Evolutionary conservation across 2,329 filamentous ascomycete genomes (phyloP), one percentile per base, ranked within the genome.

Genomic region (Phoma sp.): DNA sequence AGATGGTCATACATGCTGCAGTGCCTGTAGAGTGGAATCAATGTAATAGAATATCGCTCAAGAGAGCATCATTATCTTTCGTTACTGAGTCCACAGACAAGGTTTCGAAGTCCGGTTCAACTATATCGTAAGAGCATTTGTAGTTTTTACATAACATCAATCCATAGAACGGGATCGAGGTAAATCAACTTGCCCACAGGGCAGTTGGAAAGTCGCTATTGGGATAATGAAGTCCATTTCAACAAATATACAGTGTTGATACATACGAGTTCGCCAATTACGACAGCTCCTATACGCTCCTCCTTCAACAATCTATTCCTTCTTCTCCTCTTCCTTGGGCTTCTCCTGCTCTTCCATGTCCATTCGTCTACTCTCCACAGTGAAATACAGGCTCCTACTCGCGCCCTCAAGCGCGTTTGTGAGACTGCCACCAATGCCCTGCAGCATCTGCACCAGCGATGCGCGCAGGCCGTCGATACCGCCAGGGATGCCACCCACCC

Each of bases 371-470:
- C 90, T 86, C 81, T 98, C 94, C 68, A 99, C 80, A 12, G 94
- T 91, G 59, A 96, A 83, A 83, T 94, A 98, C 65, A 99, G 73
- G 72, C 85, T 93, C 82, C 88, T 91, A 57, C 88, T 84, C 43
- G 90, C 86, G 50, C 90, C 87, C 74, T 96, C 92, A 66, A 99
- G 79, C n/a, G 88, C 84, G 61, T 79, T 87, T 22, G 92, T 90
- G 51, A 99, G 77, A 55, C 88, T 87, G 51, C 91, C 84, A 36
- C 93, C 92, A 59, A 91, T 85, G 59, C 87, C 86, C 77, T 95
- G 90, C 74, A 99, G 82, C 78, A 96, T 85, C 60, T 81, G 80
- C 48, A 98, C 88, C 57, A 99, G 82, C 79, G 96, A 90, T 43
- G 87, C 88, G 62, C 92, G 84, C 69, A 99, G 80, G 4, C 90